A percentile compares a stretch with the other conserved stretches of the same genome.
Evolutionary conservation across 768 basidiomycete genomes (phyloP).

Genomic region (Botryobasidium botryosum): DNA sequence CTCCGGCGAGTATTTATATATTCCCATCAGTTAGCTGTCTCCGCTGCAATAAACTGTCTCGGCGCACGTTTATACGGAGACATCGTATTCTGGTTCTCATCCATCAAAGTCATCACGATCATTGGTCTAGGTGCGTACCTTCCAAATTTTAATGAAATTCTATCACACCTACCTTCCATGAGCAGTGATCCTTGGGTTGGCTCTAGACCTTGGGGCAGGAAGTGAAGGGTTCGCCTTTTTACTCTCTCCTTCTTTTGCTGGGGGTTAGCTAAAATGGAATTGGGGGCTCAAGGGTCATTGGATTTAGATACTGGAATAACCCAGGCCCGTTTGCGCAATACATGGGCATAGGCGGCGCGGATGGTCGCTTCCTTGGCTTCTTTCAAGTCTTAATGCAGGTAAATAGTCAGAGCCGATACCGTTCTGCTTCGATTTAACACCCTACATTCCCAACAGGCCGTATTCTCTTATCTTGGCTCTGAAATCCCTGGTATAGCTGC

Average conservation of each 20-base stretch:
- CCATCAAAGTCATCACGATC: slow-evolving; percentile 68
- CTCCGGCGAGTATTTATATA: too few species aligned
- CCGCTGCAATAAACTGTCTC: slow-evolving; percentile 35
- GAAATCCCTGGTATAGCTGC: slow-evolving; percentile 2
- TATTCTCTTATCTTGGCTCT: slow-evolving; percentile 5
- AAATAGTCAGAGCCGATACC: slow-evolving; percentile 7
- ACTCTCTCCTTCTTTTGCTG: too few species aligned
- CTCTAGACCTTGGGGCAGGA: slow-evolving; percentile 82
- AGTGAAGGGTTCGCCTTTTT: too few species aligned
- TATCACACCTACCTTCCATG: neutral
- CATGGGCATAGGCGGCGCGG: slow-evolving; percentile 30
- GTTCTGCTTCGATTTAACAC: slow-evolving; percentile 13
- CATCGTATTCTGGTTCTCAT: slow-evolving; percentile 77
- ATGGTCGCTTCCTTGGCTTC: slow-evolving; percentile 47
- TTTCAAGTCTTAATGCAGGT: slow-evolving; percentile 44
- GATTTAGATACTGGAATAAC: slow-evolving; percentile 1
- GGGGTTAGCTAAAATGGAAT: too few species aligned
- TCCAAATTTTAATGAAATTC: neutral
- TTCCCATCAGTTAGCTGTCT: too few species aligned
- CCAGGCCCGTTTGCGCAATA: slow-evolving; percentile 41
- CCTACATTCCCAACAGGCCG: too few species aligned
- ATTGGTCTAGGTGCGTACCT: slow-evolving; percentile 13
- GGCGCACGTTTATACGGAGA: slow-evolving; percentile 20
- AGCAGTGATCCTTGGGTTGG: slow-evolving; percentile 40
- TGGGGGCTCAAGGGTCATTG: slow-evolving; percentile 53